Evolutionary conservation across 495 filamentous ascomycete genomes (phyloP), one percentile per base, ranked within the genome.

Genomic region (Neurospora tetrasperma): DNA sequence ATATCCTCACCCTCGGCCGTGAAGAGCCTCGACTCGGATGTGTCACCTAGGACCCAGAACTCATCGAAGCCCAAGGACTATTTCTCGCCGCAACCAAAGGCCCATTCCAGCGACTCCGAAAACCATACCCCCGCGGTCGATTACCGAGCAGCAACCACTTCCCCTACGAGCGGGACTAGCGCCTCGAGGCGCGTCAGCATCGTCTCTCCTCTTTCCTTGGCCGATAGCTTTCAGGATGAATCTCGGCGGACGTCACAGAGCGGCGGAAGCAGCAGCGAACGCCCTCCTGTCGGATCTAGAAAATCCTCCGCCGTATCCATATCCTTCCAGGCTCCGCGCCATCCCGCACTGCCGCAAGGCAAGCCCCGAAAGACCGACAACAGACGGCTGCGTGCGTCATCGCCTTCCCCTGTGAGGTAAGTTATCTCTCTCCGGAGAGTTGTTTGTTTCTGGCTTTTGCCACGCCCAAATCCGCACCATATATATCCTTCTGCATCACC

Each of bases 371-470:
- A 80, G 69, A 84, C 83, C 40, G 80, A 82, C 69, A 82, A 79
- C 71, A 75, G 71, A 68, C 79, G 84, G 20, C 80, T 84, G 42
- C 78, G 82, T 54, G 79, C 80, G n/a, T 82, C 82, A 39, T 86
- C 84, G n/a, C 84, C 84, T 40, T 82, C 81, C 54, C 83, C 84
- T 69, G 76, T 79, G 72, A 84, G 79, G 84, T 85, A 78, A 84
- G 84, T 83, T 74, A n/a, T 41, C 68, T 72, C 46, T 71, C 35
- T 38, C 4, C 4, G 0, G 14, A 31, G 16, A 31, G 72, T 71
- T 54, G 66, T 72, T 69, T 73, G n/a, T 16, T 35, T 46, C 66
- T 48, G 23, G 11, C 35, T 7, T 46, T 31, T 31, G 27, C 43
- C 73, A 70, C 69, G 73, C 44, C 70, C 75, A 62, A 71, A 46